Conservation (phyloP, 306 rosid genomes). For the Leucaena leucocephala region DNA sequence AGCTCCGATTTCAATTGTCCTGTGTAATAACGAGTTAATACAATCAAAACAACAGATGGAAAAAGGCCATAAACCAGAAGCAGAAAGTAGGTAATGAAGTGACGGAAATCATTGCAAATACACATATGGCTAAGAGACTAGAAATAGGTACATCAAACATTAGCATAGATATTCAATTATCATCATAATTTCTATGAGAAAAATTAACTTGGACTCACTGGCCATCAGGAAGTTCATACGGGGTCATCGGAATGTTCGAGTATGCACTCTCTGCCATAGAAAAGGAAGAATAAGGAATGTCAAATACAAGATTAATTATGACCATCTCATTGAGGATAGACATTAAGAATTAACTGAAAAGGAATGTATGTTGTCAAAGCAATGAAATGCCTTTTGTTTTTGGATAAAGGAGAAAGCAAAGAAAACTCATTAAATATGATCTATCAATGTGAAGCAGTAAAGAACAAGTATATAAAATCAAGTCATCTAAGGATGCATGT, state of each 20-base stretch:
- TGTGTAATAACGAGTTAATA: slow-evolving; percentile 32
- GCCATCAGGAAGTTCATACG: slow-evolving; percentile 99
- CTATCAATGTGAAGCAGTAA: neutral
- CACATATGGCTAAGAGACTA: slow-evolving; percentile 10
- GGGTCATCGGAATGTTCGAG: slow-evolving; percentile 94
- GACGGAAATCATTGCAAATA: slow-evolving; percentile 9
- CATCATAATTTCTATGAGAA: slow-evolving; percentile 21
- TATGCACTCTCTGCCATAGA: slow-evolving; percentile 73
- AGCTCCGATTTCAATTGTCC: slow-evolving; percentile 96
- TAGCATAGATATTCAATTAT: slow-evolving; percentile 12
- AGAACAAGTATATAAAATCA: slow-evolving; percentile 16
- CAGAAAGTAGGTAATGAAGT: slow-evolving; percentile 21
- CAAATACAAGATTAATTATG: slow-evolving; percentile 22
- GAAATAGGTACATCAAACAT: slow-evolving; percentile 32
- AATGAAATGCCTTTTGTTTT: neutral
- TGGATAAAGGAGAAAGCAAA: slow-evolving; percentile 3
- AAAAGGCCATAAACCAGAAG: slow-evolving; percentile 18
- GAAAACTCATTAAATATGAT: slow-evolving; percentile 27
- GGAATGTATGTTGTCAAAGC: slow-evolving; percentile 13
- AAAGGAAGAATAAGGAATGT: slow-evolving; percentile 27
- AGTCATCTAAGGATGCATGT: neutral
- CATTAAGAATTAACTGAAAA: slow-evolving; percentile 27
- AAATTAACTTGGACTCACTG: slow-evolving; percentile 68
- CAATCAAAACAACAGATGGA: slow-evolving; percentile 18
- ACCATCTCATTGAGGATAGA: slow-evolving; percentile 32